Base-by-base conservation (phyloP, 345 rosid species). In the Hevea brasiliensis region DNA sequence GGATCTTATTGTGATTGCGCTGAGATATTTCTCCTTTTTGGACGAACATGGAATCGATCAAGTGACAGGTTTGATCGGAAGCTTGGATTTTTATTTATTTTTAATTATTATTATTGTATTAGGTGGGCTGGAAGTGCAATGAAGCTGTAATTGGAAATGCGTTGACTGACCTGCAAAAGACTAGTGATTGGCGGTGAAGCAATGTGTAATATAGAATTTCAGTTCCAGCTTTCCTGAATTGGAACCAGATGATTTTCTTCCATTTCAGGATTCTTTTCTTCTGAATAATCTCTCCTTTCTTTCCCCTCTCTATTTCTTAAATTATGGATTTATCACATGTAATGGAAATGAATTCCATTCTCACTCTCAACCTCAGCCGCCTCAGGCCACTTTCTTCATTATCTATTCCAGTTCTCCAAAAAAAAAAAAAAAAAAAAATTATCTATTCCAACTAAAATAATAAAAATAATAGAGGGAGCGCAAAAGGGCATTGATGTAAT, bases 401-500 rank as follows among this genome's bases (percentile, higher is more conserved):
- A 15, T 50, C 20, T 50, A 18, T 14, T 17, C 55, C 55, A 17
- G n/a, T n/a, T n/a, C n/a, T n/a, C n/a, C n/a, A n/a, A n/a, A n/a
- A n/a, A n/a, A n/a, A n/a, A n/a, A n/a, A n/a, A n/a, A n/a, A n/a
- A n/a, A n/a, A n/a, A n/a, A n/a, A n/a, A n/a, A 3, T 18, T 50
- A 15, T 50, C 20, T 50, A 18, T 14, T 17, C 55, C 55, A 17
- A 50, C n/a, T 50, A 17, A 15, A 50, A 17, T 14, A 17, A 50
- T 48, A 12, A 45, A 8, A 45, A 45, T 41, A 5, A 44, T 13
- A 24, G 37, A 0, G n/a, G 24, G 0, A 60, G 1, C 18, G n/a
- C 41, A 15, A 14, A 62, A 47, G 81, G 84, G 81, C 54, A 66
- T 24, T 24, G 32, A 32, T 13, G 79, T 47, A 47, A 55, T 20